Conservation (phyloP, 805 yeast genomes). For the Candida caryicola region DNA sequence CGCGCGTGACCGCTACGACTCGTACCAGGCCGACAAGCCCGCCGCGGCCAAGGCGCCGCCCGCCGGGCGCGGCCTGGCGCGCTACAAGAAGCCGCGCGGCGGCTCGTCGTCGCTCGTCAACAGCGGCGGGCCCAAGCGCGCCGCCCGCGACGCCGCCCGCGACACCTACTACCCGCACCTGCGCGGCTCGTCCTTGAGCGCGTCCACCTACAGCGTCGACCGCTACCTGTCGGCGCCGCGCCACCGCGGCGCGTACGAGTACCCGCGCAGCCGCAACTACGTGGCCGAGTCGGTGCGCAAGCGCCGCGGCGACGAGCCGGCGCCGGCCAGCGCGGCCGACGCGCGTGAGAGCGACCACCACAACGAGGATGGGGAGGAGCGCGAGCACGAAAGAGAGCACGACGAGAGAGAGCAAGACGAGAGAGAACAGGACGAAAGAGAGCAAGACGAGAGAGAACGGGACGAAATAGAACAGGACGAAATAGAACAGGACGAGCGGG, state of each 20-base stretch:
- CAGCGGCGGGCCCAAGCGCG: slow-evolving; percentile 13
- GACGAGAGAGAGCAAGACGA: neutral
- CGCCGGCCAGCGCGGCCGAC: too few species aligned
- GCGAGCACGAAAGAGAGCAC: neutral
- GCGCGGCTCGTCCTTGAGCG: neutral
- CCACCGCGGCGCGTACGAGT: neutral
- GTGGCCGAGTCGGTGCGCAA: too few species aligned
- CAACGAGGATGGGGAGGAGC: slow-evolving; percentile 6
- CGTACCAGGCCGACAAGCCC: slow-evolving; percentile 5
- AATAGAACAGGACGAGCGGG: too few species aligned
- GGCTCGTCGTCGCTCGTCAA: slow-evolving; percentile 19
- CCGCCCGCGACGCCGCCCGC: slow-evolving; percentile 10
- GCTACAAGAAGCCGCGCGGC: too few species aligned
- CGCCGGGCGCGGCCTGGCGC: too few species aligned
- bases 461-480: too few species aligned
- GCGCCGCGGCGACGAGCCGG: too few species aligned
- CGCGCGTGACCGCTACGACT: slow-evolving; percentile 11
- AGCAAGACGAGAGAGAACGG: too few species aligned
- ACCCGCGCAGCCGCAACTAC: neutral
- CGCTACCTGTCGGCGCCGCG: neutral
- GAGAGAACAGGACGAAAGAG: slow-evolving; percentile 3
- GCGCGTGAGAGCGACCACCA: slow-evolving; percentile 10
- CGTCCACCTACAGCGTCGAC: neutral
- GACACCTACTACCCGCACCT: slow-evolving; percentile 29
- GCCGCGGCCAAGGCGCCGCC: too few species aligned